Evolutionary conservation across 1,139 yeast genomes (phyloP).

Genomic region (Saccharomyces hybrid): DNA sequence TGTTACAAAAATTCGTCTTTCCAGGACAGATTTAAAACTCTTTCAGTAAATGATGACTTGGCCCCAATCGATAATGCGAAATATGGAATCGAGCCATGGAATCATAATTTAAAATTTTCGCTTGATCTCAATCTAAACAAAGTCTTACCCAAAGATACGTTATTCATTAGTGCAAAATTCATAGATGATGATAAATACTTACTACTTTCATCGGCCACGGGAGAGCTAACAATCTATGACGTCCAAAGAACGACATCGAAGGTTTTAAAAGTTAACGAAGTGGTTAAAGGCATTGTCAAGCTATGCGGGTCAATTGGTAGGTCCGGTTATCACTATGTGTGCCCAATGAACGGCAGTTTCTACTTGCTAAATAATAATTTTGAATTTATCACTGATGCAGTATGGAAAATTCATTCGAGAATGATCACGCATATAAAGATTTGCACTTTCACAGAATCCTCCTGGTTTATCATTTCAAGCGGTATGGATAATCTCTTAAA

Average conservation of each 20-base stretch:
- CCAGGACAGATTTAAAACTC: no score
- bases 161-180: no score
- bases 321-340: conserved; percentile 17
- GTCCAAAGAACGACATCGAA: not conserved
- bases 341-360: conserved; percentile 36
- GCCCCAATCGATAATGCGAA: no score
- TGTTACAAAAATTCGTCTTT: no score
- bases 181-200: no score
- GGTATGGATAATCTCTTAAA: conserved; percentile 55
- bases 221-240: conserved; percentile 11
- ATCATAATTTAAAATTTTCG: no score
- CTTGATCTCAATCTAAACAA: no score
- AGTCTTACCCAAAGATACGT: no score
- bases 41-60: no score
- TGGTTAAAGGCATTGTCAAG: conserved; percentile 29
- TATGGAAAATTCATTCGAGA: conserved; percentile 36
- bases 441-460: conserved; percentile 11
- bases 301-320: conserved; percentile 19
- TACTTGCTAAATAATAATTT: conserved; percentile 12
- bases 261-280: conserved; percentile 1
- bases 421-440: conserved; percentile 37
- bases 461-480: conserved; percentile 43
- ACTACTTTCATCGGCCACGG: conserved; percentile 6
- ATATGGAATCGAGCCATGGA: no score
- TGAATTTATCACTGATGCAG: not conserved